Evolutionary conservation across 2,329 filamentous ascomycete genomes (phyloP).

Genomic region (Emericellopsis cladophorae): DNA sequence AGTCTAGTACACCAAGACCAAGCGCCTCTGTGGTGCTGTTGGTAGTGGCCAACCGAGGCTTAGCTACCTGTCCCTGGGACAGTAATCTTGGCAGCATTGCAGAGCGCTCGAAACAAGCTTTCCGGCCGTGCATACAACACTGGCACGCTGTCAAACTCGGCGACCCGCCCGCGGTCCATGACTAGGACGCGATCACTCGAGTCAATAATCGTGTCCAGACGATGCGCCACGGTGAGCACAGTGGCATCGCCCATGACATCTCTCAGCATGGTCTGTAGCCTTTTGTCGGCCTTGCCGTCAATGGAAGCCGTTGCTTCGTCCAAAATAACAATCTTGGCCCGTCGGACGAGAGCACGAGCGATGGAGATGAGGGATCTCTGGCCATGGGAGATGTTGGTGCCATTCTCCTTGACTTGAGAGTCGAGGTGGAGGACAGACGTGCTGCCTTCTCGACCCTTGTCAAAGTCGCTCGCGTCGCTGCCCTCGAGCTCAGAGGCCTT

Average conservation of each 20-base stretch:
- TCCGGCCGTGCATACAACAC: slow-evolving; percentile 35
- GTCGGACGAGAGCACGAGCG: slow-evolving; percentile 36
- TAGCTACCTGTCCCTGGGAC: too few species aligned
- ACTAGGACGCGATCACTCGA: slow-evolving; percentile 53
- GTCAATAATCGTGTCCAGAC: slow-evolving; percentile 56
- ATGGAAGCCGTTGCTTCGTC: slow-evolving; percentile 63
- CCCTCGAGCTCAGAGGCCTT: too few species aligned
- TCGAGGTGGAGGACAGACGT: slow-evolving; percentile 23
- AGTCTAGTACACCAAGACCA: too few species aligned
- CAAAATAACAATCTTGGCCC: slow-evolving; percentile 3
- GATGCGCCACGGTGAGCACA: slow-evolving; percentile 57
- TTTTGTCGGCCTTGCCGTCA: slow-evolving; percentile 54
- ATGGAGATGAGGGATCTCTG: slow-evolving; percentile 59
- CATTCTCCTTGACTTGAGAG: slow-evolving; percentile 48
- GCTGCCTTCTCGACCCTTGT: neutral
- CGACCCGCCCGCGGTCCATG: slow-evolving; percentile 45
- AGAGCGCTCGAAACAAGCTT: slow-evolving; percentile 40
- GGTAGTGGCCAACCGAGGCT: too few species aligned
- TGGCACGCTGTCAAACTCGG: slow-evolving; percentile 47
- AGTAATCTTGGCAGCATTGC: neutral
- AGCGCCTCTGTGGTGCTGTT: too few species aligned
- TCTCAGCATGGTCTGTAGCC: slow-evolving; percentile 59
- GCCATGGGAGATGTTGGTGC: slow-evolving; percentile 55
- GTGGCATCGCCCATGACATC: slow-evolving; percentile 47
- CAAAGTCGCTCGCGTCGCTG: too few species aligned